A percentile compares a stretch with the other conserved stretches of the same genome.
Conservation (phyloP, 1,284 basidiomycete genomes). For the Cryptococcus depauperatus region DNA sequence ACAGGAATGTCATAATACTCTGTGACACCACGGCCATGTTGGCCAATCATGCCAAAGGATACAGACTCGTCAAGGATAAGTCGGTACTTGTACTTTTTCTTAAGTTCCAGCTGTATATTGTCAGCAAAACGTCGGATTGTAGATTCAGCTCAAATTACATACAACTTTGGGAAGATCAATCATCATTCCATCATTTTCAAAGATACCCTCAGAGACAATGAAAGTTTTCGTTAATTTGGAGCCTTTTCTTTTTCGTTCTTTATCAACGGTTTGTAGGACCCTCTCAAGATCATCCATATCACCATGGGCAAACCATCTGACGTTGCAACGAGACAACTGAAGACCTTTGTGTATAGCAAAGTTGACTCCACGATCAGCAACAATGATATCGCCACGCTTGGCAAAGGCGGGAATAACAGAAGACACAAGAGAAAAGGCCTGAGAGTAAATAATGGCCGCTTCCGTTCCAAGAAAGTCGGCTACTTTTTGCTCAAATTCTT, state of each 20-base stretch:
- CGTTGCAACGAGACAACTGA: slow-evolving; percentile 84
- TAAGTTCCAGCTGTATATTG: slow-evolving; percentile 71
- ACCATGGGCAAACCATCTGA: slow-evolving; percentile 95
- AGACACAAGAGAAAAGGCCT: slow-evolving; percentile 83
- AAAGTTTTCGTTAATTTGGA: slow-evolving; percentile 80
- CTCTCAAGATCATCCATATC: slow-evolving; percentile 85
- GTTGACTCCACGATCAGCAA: slow-evolving; percentile 90
- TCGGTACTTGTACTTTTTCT: slow-evolving; percentile 91
- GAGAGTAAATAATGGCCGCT: slow-evolving; percentile 84
- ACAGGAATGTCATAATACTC: slow-evolving; percentile 88
- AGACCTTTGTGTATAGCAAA: slow-evolving; percentile 97
- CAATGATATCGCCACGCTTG: slow-evolving; percentile 95
- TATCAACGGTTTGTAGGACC: slow-evolving; percentile 72
- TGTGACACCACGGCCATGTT: slow-evolving; percentile 87
- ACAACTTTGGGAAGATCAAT: slow-evolving; percentile 83
- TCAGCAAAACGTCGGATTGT: too few relatives aligned
- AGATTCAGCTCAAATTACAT: slow-evolving; percentile 40
- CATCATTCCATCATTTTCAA: slow-evolving; percentile 89
- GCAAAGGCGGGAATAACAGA: slow-evolving; percentile 96
- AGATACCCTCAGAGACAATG: slow-evolving; percentile 95
- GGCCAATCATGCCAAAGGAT: slow-evolving; percentile 86
- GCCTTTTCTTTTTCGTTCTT: slow-evolving; percentile 76
- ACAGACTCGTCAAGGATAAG: slow-evolving; percentile 89
- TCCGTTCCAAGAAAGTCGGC: slow-evolving; percentile 86
- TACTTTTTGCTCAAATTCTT: slow-evolving; percentile 78